A percentile compares a stretch with the other conserved stretches of the same genome.
Conservation (phyloP, 2,329 filamentous ascomycete species). For the Apiospora aurea region DNA sequence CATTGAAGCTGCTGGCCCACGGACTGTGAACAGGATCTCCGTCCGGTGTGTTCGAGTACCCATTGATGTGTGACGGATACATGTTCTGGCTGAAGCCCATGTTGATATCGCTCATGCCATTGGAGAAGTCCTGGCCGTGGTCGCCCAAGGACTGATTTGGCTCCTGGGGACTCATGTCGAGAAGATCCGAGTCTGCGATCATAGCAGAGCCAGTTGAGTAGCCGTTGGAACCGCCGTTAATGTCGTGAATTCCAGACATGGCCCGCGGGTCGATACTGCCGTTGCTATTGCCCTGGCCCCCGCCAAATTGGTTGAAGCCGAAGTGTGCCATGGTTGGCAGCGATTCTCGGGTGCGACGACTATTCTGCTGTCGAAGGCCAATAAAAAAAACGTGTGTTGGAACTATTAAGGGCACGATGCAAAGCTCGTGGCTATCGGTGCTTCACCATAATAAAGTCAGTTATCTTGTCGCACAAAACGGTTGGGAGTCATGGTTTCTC, state of each 20-base stretch:
- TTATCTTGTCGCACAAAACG: slow-evolving; percentile 5
- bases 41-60: slow-evolving; percentile 91
- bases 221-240: slow-evolving; percentile 56
- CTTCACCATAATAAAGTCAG: slow-evolving; percentile 13
- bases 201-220: slow-evolving; percentile 81
- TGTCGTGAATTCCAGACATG: slow-evolving; percentile 48
- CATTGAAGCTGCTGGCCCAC: slow-evolving; percentile 76
- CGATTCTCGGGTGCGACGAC: slow-evolving; percentile 22
- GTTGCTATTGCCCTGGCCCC: slow-evolving; percentile 59
- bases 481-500: slow-evolving; percentile 10
- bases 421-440: background rate
- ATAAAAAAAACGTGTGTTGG: background rate
- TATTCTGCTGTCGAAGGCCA: background rate
- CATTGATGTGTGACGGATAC: slow-evolving; percentile 73
- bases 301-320: slow-evolving; percentile 63
- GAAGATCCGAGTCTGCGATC: slow-evolving; percentile 87
- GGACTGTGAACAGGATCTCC: slow-evolving; percentile 92
- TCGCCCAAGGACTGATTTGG: slow-evolving; percentile 57
- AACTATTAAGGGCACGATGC: background rate
- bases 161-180: slow-evolving; percentile 72
- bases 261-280: slow-evolving; percentile 84
- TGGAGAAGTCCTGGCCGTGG: slow-evolving; percentile 61
- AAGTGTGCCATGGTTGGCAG: slow-evolving; percentile 59
- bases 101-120: slow-evolving; percentile 60
- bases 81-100: slow-evolving; percentile 64